phyloP scores from a whole-genome alignment of 2,329 filamentous ascomycete species.

The Fulvia fulva region DNA sequence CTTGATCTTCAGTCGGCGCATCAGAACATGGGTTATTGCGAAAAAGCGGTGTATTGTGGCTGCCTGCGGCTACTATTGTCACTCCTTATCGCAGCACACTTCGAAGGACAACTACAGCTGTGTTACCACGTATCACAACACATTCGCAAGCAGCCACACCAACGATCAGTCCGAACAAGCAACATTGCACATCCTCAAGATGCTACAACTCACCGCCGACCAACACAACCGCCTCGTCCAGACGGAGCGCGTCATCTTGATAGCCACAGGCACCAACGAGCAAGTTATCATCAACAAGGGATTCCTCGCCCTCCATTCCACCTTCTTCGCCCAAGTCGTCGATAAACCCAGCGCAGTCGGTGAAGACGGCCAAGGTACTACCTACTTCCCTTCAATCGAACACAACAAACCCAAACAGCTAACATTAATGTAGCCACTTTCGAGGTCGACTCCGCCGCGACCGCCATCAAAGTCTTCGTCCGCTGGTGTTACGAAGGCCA shows the following conservation, averaged over 20 bases:
- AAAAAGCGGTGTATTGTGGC: not conserved
- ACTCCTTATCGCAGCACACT: not conserved
- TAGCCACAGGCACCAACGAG: not conserved
- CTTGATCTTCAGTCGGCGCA: not conserved
- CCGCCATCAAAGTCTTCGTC: conserved; percentile 1
- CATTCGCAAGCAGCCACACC: not conserved
- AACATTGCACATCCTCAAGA: not conserved
- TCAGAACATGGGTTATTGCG: not conserved
- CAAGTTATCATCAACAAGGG: not conserved
- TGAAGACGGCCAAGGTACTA: not conserved
- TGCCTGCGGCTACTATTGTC: not conserved
- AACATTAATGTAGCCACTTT: not conserved
- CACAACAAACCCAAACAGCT: not conserved
- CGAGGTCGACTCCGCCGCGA: not conserved
- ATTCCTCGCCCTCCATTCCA: conserved; percentile 5
- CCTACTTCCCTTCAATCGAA: not conserved
- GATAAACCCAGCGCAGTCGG: not conserved
- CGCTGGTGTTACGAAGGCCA: conserved; percentile 9
- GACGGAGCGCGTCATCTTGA: not conserved
- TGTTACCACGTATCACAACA: not conserved
- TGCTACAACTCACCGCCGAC: not conserved
- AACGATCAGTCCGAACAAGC: not conserved
- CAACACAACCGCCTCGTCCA: conserved; percentile 1
- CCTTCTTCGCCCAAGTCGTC: not conserved
- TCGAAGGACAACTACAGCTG: not conserved